Evolutionary conservation across 2,329 filamentous ascomycete species (phyloP).

Genomic region (Xylariaceae sp.): DNA sequence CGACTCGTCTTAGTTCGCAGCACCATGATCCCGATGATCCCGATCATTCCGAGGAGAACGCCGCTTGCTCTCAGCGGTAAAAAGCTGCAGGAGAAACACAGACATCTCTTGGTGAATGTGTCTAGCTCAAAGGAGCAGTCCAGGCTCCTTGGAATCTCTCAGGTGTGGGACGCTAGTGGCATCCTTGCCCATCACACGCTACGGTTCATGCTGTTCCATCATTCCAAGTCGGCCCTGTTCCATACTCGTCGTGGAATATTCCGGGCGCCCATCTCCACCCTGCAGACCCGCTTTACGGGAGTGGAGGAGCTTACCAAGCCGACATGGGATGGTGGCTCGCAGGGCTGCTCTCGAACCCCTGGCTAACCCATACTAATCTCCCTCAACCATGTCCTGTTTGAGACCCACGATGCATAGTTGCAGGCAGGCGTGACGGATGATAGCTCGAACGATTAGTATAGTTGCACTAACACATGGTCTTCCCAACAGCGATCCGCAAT

Average conservation of each 20-base stretch:
- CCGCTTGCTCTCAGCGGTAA: constrained; percentile 6
- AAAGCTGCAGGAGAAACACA: neutral
- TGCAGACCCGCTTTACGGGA: constrained; percentile 1
- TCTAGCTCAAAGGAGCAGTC: constrained; percentile 24
- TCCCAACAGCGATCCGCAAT: constrained; percentile 74
- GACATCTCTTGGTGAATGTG: constrained; percentile 6
- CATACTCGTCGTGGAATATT: constrained; percentile 14
- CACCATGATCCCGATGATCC: constrained; percentile 5
- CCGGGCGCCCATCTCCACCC: constrained; percentile 13
- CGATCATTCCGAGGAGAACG: constrained; percentile 8
- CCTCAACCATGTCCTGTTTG: neutral
- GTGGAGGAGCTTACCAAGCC: constrained; percentile 8
- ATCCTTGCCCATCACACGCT: constrained; percentile 11
- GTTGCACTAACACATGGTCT: constrained; percentile 19
- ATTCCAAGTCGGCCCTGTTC: constrained; percentile 10
- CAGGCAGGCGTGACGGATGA: neutral
- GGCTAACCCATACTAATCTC: constrained; percentile 2
- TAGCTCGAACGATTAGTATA: constrained; percentile 2
- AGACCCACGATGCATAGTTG: constrained; percentile 5
- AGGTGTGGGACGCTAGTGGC: constrained; percentile 13
- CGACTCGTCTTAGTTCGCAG: neutral
- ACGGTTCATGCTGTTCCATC: constrained; percentile 4
- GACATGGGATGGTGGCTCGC: constrained; percentile 4
- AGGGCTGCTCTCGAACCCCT: constrained; percentile 13
- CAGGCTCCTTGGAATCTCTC: constrained; percentile 5